These are phyloP conservation scores for Chaetomium sp. DNA, from an alignment of 2,329 filamentous ascomycete genomes.

Conservation along the genomic window DNA sequence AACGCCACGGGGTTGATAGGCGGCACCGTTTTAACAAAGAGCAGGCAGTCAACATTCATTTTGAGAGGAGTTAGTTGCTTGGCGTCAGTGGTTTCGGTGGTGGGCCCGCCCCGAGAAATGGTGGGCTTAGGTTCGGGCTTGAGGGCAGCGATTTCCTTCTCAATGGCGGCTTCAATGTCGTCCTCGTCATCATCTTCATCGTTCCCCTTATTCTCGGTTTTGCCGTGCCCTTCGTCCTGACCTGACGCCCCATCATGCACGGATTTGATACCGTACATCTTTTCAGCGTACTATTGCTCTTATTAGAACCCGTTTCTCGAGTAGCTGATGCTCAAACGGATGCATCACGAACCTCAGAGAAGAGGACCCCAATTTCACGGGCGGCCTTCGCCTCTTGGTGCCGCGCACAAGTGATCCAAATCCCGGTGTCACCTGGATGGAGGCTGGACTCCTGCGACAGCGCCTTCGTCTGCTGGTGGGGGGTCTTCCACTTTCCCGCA, in stretches of 20 bases:
- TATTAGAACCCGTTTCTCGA: neutral
- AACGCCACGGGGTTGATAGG: constrained; percentile 52
- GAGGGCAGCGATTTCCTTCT: constrained; percentile 62
- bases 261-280: constrained; percentile 47
- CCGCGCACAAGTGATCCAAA: constrained; percentile 73
- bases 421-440: constrained; percentile 63
- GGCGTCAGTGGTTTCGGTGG: constrained; percentile 29
- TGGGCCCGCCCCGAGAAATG: constrained; percentile 31
- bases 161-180: constrained; percentile 70
- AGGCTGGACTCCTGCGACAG: constrained; percentile 42
- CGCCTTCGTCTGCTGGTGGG: constrained; percentile 49
- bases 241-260: constrained; percentile 24
- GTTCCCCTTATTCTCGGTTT: too few relatives aligned
- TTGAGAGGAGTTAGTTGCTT: constrained; percentile 45
- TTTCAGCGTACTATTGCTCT: constrained; percentile 54
- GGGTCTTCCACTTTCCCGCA: constrained; percentile 54
- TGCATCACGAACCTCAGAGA: constrained; percentile 51
- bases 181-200: constrained; percentile 38
- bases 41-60: constrained; percentile 54
- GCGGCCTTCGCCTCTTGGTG: constrained; percentile 65
- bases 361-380: constrained; percentile 58
- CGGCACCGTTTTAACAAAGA: constrained; percentile 52
- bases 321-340: too few relatives aligned
- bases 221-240: constrained; percentile 28
- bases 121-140: constrained; percentile 35